phyloP scores from a whole-genome alignment of 176 grass and related monocot species.

The Triticum monococcum region DNA sequence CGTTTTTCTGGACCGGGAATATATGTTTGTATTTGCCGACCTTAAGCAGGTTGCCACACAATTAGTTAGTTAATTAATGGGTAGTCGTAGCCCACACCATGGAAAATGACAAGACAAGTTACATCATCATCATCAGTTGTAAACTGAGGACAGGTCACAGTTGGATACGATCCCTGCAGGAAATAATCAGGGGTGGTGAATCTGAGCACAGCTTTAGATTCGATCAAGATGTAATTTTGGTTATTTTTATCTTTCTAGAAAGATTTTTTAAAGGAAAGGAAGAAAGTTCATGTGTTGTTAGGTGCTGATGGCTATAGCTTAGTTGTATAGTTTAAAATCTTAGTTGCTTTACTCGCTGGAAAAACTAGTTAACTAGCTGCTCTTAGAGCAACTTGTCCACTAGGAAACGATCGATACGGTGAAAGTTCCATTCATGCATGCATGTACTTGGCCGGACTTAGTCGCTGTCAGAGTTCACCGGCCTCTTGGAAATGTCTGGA shows the following conservation, averaged over 20 bases:
- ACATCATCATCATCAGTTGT: background rate
- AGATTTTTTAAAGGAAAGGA: background rate
- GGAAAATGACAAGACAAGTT: constrained; percentile 18
- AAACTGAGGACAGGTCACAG: background rate
- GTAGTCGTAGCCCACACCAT: background rate
- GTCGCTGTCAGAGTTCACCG: background rate
- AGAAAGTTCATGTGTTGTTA: background rate
- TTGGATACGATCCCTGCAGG: background rate
- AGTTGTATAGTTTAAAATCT: background rate
- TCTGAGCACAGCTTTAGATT: background rate
- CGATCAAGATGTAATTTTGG: background rate
- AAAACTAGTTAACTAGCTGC: background rate
- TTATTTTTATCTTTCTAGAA: background rate
- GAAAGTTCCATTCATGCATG: background rate
- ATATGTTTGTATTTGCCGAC: constrained; percentile 51
- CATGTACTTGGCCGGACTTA: background rate
- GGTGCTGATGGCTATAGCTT: background rate
- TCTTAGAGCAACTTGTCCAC: background rate
- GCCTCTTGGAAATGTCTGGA: background rate
- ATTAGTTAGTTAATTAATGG: background rate
- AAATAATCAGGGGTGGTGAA: background rate
- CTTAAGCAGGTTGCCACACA: background rate
- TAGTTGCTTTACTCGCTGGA: background rate
- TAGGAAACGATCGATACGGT: background rate
- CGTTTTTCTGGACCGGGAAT: background rate